phyloP scores from a whole-genome alignment of 331 rosid genomes.

The Pyracantha coccinea region DNA sequence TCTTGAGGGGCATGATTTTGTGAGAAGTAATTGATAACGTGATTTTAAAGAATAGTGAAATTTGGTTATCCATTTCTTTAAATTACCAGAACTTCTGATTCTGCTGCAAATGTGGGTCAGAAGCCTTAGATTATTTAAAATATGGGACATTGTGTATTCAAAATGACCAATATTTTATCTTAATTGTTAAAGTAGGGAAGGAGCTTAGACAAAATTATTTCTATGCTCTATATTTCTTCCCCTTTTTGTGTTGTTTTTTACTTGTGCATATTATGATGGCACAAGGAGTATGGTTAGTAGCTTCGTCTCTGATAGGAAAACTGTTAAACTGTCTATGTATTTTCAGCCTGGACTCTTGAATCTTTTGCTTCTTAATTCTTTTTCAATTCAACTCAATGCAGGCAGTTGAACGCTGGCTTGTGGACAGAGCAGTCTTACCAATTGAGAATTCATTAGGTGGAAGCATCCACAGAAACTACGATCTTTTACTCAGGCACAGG shows the following conservation, averaged over 20 bases:
- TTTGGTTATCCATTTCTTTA: neutral
- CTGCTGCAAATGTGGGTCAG: neutral
- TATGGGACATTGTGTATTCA: neutral
- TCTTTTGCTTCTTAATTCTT: neutral
- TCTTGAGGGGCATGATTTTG: neutral
- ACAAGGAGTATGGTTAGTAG: neutral
- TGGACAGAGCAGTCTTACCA: conserved; percentile 98
- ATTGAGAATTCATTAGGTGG: conserved; percentile 97
- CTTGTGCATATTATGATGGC: neutral
- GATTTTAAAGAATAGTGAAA: neutral
- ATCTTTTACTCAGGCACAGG: conserved; percentile 83
- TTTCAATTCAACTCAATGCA: conserved; percentile 11
- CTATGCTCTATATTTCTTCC: neutral
- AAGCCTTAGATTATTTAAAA: neutral
- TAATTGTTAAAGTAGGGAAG: neutral
- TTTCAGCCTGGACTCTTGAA: neutral
- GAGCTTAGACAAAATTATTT: neutral
- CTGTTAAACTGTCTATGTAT: neutral
- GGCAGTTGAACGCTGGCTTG: conserved; percentile 95
- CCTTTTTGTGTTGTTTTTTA: neutral
- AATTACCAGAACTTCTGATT: neutral
- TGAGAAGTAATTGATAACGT: neutral
- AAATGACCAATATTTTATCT: neutral
- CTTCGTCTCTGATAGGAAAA: neutral
- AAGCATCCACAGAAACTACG: conserved; percentile 97